Base-by-base conservation (phyloP, 345 rosid genomes). In the Firmiana major region DNA sequence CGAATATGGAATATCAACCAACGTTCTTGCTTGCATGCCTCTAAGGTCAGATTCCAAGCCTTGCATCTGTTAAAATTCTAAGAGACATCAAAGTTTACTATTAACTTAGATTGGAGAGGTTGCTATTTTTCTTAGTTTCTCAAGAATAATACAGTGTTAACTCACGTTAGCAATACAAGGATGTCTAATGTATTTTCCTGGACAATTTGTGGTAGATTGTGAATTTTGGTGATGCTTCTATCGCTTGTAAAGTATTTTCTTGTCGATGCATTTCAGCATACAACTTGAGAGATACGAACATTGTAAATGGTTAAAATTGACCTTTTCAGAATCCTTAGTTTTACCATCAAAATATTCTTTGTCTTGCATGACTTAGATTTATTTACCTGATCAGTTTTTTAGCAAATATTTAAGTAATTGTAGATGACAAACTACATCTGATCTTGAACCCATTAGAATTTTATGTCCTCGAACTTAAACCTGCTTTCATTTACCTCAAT, bases 1-100 rank as follows among this genome's bases (percentile, higher is more conserved):
- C 72, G 82, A 3, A 38, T 83, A 19, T 85, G 88, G 88, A 74
- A 85, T 68, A 49, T 80, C 62, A 45, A 79, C 49, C 70, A 70
- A 17, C 11, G 69, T 51, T 13, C 68, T 49, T 83, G 79, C 70
- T 0, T 58, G 3, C 64, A 54, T 38, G 34, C 74, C 24, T 73
- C 78, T 16, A 80, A 78, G 86, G 88, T 83, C 60, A 28, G 75
- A 24, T 63, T 31, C 34, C 3, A 3, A 31, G 34, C 34, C 34
- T 31, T 67, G 16, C 55, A 28, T 63, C 38, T 49, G 19, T 42
- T 70, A 53, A 12, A 28, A 38, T 49, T 49, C 36, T 17, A 42
- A 8, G 53, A 74, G 40, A 15, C 59, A 53, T 26, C 8, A 42
- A 13, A 54, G 19, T 19, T 15, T 22, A 28, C 21, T 58, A 48